Conservation (phyloP, 345 rosid species). For the Pugionium dolabratum region DNA sequence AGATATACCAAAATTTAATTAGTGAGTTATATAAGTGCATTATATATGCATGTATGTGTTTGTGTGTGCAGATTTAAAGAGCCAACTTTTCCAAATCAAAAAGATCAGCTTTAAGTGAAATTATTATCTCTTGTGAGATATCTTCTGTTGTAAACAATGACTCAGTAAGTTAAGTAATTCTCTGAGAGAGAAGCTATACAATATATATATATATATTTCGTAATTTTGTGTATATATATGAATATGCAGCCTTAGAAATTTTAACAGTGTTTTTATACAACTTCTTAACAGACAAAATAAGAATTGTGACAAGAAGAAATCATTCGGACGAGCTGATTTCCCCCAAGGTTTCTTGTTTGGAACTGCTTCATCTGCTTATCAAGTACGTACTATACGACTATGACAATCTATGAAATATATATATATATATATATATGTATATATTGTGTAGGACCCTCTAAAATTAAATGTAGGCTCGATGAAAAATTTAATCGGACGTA, state of each 20-base stretch:
- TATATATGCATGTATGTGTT: neutral
- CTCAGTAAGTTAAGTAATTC: conserved; percentile 14
- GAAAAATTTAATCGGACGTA: neutral
- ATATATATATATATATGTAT: neutral
- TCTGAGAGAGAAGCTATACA: neutral
- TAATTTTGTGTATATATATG: conserved; percentile 8
- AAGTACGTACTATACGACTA: conserved; percentile 21
- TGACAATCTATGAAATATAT: neutral
- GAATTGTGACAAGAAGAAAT: neutral
- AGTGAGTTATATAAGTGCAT: too few relatives aligned
- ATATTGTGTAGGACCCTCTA: neutral
- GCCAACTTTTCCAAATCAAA: conserved; percentile 6
- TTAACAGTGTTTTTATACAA: neutral
- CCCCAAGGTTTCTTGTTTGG: conserved; percentile 38
- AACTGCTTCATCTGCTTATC: conserved; percentile 42
- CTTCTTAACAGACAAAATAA: conserved; percentile 20
- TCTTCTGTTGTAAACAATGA: conserved; percentile 22
- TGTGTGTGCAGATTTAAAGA: conserved; percentile 13
- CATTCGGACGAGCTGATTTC: conserved; percentile 25
- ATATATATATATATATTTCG: neutral
- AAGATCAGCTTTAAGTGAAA: neutral
- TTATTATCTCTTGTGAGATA: neutral
- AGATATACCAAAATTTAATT: conserved; percentile 5
- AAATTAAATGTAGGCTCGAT: neutral
- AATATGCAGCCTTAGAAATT: neutral